Conservation (phyloP, 75 land plant species). For the Sequoia sempervirens region DNA sequence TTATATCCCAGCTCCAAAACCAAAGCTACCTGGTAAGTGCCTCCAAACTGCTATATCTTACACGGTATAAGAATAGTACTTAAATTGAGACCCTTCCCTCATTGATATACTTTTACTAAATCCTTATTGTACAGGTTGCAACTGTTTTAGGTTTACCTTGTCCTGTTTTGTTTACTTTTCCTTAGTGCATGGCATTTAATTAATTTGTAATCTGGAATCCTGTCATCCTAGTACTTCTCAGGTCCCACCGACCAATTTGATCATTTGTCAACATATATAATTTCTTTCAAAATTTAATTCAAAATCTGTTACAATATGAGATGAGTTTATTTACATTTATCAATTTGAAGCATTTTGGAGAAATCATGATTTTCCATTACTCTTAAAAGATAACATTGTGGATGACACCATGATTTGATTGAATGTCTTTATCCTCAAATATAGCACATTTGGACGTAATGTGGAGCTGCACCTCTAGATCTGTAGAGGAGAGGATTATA, state of each 20-base stretch:
- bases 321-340: neutral
- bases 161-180: neutral
- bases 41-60: neutral
- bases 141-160: neutral
- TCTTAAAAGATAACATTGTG: neutral
- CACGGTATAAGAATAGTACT: neutral
- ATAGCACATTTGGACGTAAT: neutral
- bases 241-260: neutral
- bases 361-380: neutral
- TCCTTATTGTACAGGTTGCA: neutral
- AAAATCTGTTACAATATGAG: neutral
- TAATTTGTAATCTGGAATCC: neutral
- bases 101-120: neutral
- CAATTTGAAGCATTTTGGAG: neutral
- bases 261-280: neutral
- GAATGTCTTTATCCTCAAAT: neutral
- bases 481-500: too few relatives aligned
- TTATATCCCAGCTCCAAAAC: conserved; percentile 90
- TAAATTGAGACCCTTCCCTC: neutral
- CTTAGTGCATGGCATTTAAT: neutral
- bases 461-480: neutral
- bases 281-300: too few relatives aligned
- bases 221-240: neutral
- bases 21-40: conserved; percentile 70
- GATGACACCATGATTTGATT: neutral